Evolutionary conservation across 306 rosid genomes (phyloP).

Genomic region (Malus fusca): DNA sequence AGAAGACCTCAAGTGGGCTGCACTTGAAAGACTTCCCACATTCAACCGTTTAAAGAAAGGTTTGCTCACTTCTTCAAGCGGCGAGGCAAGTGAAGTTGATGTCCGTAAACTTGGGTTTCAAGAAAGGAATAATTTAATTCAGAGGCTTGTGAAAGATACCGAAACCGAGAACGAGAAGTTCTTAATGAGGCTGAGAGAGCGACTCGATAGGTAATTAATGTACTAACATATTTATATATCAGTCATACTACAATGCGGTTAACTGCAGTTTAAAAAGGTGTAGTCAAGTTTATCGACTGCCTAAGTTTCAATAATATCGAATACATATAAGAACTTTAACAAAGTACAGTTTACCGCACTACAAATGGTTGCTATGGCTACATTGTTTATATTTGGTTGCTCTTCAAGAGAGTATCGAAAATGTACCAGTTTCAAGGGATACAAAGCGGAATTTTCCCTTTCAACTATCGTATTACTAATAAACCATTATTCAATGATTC

Average conservation of each 20-base stretch:
- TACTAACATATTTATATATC: too few relatives aligned
- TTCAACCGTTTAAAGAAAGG: constrained; percentile 66
- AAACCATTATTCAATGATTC: not conserved
- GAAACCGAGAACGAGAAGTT: constrained; percentile 33
- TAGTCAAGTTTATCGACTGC: too few relatives aligned
- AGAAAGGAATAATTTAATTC: constrained; percentile 26
- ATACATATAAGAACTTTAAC: too few relatives aligned
- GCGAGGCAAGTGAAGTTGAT: constrained; percentile 43
- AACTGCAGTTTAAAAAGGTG: not conserved
- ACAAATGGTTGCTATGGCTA: too few relatives aligned
- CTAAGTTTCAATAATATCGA: too few relatives aligned
- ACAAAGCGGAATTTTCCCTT: not conserved
- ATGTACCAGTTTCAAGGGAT: not conserved
- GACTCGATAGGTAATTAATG: constrained; percentile 47
- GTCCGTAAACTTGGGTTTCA: constrained; percentile 32
- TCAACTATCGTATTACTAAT: not conserved
- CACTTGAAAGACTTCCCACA: constrained; percentile 67
- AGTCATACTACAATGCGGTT: too few relatives aligned
- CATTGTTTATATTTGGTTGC: not conserved
- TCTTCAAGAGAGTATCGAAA: not conserved
- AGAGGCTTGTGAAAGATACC: constrained; percentile 24
- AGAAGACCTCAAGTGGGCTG: constrained; percentile 33
- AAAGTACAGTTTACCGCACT: too few relatives aligned
- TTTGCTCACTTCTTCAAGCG: constrained; percentile 36
- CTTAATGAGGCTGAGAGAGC: constrained; percentile 44